These are phyloP conservation scores for Yarrowia keelungensis DNA, from an alignment of 805 yeast genomes.

Conservation along the genomic window DNA sequence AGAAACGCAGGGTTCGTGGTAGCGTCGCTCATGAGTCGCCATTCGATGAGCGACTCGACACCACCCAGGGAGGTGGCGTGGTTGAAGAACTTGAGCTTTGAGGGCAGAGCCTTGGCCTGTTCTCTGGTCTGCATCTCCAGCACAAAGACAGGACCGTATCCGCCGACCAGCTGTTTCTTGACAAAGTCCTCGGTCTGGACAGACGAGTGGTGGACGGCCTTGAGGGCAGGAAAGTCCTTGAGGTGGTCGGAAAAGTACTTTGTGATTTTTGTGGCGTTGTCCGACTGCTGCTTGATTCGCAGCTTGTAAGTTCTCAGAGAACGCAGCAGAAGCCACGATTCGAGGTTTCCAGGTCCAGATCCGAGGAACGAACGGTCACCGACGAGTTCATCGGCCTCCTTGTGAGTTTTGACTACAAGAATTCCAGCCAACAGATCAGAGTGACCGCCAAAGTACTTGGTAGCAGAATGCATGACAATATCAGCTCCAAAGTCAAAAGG, in stretches of 20 bases:
- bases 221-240: slow-evolving; percentile 57
- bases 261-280: slow-evolving; percentile 68
- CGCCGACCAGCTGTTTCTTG: slow-evolving; percentile 63
- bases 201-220: slow-evolving; percentile 71
- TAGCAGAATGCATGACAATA: slow-evolving; percentile 89
- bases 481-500: slow-evolving; percentile 88
- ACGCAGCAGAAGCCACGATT: slow-evolving; percentile 73
- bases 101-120: slow-evolving; percentile 69
- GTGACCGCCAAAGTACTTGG: slow-evolving; percentile 96
- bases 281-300: slow-evolving; percentile 71
- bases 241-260: slow-evolving; percentile 61
- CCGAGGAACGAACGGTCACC: slow-evolving; percentile 77
- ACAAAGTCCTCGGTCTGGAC: slow-evolving; percentile 76
- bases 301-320: slow-evolving; percentile 82
- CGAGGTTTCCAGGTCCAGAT: slow-evolving; percentile 79
- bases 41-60: slow-evolving; percentile 86
- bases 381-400: slow-evolving; percentile 56
- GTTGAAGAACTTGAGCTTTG: slow-evolving; percentile 70
- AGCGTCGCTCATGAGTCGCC: slow-evolving; percentile 81
- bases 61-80: slow-evolving; percentile 97
- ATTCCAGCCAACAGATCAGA: slow-evolving; percentile 88
- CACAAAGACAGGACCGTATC: slow-evolving; percentile 78
- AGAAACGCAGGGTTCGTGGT: slow-evolving; percentile 63
- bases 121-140: slow-evolving; percentile 60
- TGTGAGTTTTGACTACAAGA: slow-evolving; percentile 65